A percentile compares a stretch with the other conserved stretches of the same genome.
Evolutionary conservation across 108 stramenopile species (phyloP).

Genomic region (Skeletonema grethae): DNA sequence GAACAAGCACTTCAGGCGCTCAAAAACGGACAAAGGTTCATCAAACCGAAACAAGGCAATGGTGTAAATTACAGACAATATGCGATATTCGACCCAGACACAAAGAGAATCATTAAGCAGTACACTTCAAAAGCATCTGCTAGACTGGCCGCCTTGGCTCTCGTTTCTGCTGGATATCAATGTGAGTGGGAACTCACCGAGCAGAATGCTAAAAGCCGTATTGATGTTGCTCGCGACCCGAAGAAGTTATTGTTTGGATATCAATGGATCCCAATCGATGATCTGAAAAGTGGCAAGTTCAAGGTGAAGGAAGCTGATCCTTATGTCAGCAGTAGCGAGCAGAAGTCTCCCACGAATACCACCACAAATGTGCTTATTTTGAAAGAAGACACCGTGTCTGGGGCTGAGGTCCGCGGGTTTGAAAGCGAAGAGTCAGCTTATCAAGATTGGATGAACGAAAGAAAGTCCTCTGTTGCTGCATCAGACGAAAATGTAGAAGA

Average conservation of each 20-base stretch:
- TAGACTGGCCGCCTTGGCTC: constrained; percentile 36
- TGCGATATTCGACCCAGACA: constrained; percentile 79
- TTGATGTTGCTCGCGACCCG: constrained; percentile 41
- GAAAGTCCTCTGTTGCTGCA: not conserved
- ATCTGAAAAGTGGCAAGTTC: constrained; percentile 55
- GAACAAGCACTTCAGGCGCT: constrained; percentile 25
- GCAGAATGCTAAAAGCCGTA: constrained; percentile 29
- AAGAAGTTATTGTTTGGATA: constrained; percentile 66
- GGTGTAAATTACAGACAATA: constrained; percentile 23
- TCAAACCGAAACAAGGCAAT: constrained; percentile 41
- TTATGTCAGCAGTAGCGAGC: constrained; percentile 9
- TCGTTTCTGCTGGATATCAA: constrained; percentile 57
- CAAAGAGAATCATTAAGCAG: constrained; percentile 67
- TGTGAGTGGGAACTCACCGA: constrained; percentile 50
- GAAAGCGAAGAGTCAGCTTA: constrained; percentile 59
- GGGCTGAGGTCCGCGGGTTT: constrained; percentile 54
- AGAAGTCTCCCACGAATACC: constrained; percentile 14
- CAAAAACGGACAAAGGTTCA: constrained; percentile 51
- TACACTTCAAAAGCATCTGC: constrained; percentile 63
- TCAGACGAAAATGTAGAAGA: not conserved
- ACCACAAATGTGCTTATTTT: constrained; percentile 37
- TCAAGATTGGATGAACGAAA: constrained; percentile 55
- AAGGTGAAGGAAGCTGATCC: constrained; percentile 9
- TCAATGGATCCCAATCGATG: constrained; percentile 69
- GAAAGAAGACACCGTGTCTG: constrained; percentile 56